phyloP scores from a whole-genome alignment of 306 rosid genomes.

The Cucumis cinereus region DNA sequence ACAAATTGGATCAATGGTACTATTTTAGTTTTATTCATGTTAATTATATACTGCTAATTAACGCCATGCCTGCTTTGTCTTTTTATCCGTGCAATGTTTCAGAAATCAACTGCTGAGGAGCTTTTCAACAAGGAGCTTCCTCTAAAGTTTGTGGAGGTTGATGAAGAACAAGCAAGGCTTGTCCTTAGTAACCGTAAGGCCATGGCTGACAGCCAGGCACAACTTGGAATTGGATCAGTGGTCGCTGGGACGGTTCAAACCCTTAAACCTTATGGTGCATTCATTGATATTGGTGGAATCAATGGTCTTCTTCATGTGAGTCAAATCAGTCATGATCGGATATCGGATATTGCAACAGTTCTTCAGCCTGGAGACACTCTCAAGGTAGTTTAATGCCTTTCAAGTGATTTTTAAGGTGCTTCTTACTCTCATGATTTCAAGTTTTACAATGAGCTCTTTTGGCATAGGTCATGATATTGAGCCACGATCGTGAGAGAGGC shows the following conservation, averaged over 20 bases:
- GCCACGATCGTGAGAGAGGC: constrained; percentile 96
- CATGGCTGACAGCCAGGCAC: constrained; percentile 88
- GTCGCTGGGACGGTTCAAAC: constrained; percentile 88
- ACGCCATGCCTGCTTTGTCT: not conserved
- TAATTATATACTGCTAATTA: not conserved
- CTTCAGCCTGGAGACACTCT: constrained; percentile 93
- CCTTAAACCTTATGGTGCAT: constrained; percentile 94
- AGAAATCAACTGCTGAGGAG: constrained; percentile 81
- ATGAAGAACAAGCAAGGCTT: constrained; percentile 81
- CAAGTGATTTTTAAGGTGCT: not conserved
- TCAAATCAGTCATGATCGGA: constrained; percentile 95
- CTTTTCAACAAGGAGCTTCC: constrained; percentile 77
- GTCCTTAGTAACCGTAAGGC: constrained; percentile 96
- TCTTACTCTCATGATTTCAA: not conserved
- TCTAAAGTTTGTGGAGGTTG: constrained; percentile 95
- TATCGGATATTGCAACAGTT: constrained; percentile 74
- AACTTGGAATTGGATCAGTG: constrained; percentile 94
- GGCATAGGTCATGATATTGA: constrained; percentile 80
- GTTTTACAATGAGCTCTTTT: not conserved
- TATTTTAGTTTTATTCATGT: not conserved
- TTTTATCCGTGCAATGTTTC: not conserved
- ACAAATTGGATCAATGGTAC: not conserved
- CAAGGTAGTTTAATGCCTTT: constrained; percentile 40
- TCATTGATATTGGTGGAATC: constrained; percentile 91
- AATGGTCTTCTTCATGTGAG: constrained; percentile 98